Evolutionary conservation across 371 early-diverging fungal genomes (phyloP).

Genomic region (Massospora cicadina): DNA sequence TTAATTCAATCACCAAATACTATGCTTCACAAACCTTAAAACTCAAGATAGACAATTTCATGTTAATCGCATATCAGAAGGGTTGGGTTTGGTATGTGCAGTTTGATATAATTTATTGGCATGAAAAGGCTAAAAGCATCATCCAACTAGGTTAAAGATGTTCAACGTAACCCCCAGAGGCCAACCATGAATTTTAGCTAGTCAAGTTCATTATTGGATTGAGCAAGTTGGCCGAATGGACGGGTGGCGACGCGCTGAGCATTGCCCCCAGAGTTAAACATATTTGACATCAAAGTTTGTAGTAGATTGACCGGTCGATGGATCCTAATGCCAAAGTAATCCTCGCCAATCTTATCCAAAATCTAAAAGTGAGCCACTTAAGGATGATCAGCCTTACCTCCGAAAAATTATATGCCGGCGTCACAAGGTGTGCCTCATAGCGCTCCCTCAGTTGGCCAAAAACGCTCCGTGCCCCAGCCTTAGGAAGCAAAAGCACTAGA

Average conservation of each 20-base stretch:
- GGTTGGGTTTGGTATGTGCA: too few relatives aligned
- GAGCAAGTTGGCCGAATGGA: neutral
- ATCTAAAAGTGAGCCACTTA: neutral
- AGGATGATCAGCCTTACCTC: neutral
- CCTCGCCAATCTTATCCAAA: constrained; percentile 8
- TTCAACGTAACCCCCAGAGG: too few relatives aligned
- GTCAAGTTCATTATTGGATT: neutral
- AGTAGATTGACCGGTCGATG: constrained; percentile 8
- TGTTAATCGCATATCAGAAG: too few relatives aligned
- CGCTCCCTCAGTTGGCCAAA: neutral
- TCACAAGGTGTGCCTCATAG: neutral
- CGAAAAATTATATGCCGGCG: neutral
- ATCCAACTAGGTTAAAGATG: too few relatives aligned
- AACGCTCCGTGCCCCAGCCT: neutral
- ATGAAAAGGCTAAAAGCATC: too few relatives aligned
- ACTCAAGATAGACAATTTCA: too few relatives aligned
- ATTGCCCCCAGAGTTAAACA: constrained; percentile 1
- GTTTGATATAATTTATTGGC: too few relatives aligned
- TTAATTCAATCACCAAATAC: too few relatives aligned
- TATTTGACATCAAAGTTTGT: neutral
- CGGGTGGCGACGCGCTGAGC: neutral
- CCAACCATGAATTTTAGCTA: too few relatives aligned
- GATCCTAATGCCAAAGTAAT: constrained; percentile 8
- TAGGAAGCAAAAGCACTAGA: neutral
- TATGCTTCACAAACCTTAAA: too few relatives aligned